These are phyloP conservation scores for Thuja plicata DNA, from an alignment of 83 land plant genomes.

Conservation along the genomic window DNA sequence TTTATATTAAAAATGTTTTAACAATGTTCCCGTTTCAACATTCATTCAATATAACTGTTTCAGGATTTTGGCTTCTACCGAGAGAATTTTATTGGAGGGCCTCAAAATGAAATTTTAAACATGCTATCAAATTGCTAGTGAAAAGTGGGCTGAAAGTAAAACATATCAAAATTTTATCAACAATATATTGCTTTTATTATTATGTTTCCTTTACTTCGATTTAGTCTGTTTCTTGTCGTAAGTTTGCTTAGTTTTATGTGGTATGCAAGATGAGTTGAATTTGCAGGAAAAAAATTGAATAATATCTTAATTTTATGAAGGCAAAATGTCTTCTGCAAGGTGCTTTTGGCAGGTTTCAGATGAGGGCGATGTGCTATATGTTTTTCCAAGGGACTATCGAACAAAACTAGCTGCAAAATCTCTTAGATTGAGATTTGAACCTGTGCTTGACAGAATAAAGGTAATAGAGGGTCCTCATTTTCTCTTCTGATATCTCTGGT, in stretches of 20 bases:
- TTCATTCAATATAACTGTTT: background rate
- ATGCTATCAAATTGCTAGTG: background rate
- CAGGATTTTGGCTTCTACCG: background rate
- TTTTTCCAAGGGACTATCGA: constrained; percentile 88
- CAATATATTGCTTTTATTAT: background rate
- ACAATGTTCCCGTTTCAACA: background rate
- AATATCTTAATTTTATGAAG: constrained; percentile 25
- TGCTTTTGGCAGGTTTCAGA: constrained; percentile 82
- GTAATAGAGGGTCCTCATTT: constrained; percentile 33
- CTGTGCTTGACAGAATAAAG: constrained; percentile 82
- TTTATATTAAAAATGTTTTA: too few relatives aligned
- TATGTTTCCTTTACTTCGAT: background rate
- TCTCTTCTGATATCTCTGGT: constrained; percentile 2
- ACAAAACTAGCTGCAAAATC: constrained; percentile 78
- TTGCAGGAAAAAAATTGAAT: constrained; percentile 10
- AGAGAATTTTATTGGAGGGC: background rate
- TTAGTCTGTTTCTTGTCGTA: background rate
- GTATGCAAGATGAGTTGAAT: constrained; percentile 6
- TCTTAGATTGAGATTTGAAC: constrained; percentile 82
- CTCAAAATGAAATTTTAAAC: background rate
- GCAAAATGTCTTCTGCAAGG: constrained; percentile 32
- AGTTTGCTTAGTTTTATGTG: background rate
- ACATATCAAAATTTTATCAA: background rate
- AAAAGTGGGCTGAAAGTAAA: background rate
- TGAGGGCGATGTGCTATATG: constrained; percentile 98